Base-by-base conservation (phyloP, 305 asterid genomes). In the Stenogyne calaminthoides region DNA sequence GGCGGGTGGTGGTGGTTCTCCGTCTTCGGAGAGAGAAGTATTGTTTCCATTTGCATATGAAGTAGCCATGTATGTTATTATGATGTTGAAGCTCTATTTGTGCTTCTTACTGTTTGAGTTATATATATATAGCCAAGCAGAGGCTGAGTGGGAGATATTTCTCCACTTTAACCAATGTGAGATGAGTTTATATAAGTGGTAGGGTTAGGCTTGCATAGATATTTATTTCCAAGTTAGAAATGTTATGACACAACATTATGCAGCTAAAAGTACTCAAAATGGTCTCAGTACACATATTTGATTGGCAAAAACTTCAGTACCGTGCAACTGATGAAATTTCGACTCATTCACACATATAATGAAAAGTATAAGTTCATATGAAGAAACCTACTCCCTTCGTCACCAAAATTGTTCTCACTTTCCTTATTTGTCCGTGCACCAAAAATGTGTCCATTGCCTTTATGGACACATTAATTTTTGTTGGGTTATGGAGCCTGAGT, bases 1-100 rank as follows among this genome's bases (percentile, higher is more conserved):
- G 46, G 82, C 8, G 65, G 74, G 39, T 22, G 55, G 71, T 10
- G 75, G 59, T 9, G 77, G 70, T 47, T 34, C 66, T 40, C 57
- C 70, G 25, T 60, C 70, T 51, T 63, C 72, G 55, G 72, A 2
- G 72, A 52, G 44, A 10, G 67, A 52, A 40, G 32, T 37, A 12
- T 14, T 36, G 62, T 9, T 25, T 8, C 9, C 72, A 54, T 18
- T 27, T 19, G 46, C 70, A 18, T 42, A 60, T n/a, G 7, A 71
- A 71, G 62, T 22, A 55, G 64, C 64, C 73, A 70, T 69, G 10
- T 14, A 11, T 27, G 32, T 27, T 27, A 27, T 27, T 27, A 27
- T 19, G 55, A 3, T 20, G 16, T 12, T 9, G 36, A 44, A 14
- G 34, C 15, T n/a, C 39, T 7, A 6, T 1, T 34, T 6, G n/a